These are phyloP conservation scores for Yamadazyma triangularis DNA, from an alignment of 1,139 yeast genomes.

Conservation along the genomic window DNA sequence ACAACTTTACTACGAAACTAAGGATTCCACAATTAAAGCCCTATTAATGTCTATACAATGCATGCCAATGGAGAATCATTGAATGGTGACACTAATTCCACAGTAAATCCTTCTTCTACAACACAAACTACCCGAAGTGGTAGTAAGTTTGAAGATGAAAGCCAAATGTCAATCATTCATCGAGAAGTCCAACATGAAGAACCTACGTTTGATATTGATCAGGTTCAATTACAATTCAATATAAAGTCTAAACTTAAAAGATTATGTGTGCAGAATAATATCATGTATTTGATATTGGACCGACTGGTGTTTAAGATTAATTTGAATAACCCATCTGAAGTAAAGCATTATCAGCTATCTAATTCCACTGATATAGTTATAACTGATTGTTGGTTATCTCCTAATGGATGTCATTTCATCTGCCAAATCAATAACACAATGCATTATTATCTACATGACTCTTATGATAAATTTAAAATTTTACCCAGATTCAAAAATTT, in stretches of 20 bases:
- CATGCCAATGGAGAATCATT: neutral
- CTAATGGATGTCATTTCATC: slow-evolving; percentile 34
- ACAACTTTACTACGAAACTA: no score
- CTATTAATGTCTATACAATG: no score
- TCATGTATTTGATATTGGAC: slow-evolving; percentile 30
- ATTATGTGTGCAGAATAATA: slow-evolving; percentile 27
- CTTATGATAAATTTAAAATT: slow-evolving; percentile 29
- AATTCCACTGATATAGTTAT: slow-evolving; percentile 11
- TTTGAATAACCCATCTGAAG: slow-evolving; percentile 34
- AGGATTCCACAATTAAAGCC: no score
- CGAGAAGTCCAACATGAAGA: slow-evolving; percentile 1
- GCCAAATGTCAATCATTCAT: neutral
- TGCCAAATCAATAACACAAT: slow-evolving; percentile 20
- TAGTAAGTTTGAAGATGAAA: neutral
- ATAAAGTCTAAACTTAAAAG: slow-evolving; percentile 22
- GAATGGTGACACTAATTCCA: no score
- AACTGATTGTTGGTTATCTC: slow-evolving; percentile 35
- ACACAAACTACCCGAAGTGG: neutral
- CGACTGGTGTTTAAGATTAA: slow-evolving; percentile 26
- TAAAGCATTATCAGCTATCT: slow-evolving; percentile 24
- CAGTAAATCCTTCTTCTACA: neutral
- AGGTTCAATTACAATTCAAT: slow-evolving; percentile 40
- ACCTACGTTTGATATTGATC: slow-evolving; percentile 33
- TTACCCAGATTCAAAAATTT: slow-evolving; percentile 30
- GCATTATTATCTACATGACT: slow-evolving; percentile 29